Evolutionary conservation across 1,139 yeast genomes (phyloP).

Genomic region (Geotrichum candidum): DNA sequence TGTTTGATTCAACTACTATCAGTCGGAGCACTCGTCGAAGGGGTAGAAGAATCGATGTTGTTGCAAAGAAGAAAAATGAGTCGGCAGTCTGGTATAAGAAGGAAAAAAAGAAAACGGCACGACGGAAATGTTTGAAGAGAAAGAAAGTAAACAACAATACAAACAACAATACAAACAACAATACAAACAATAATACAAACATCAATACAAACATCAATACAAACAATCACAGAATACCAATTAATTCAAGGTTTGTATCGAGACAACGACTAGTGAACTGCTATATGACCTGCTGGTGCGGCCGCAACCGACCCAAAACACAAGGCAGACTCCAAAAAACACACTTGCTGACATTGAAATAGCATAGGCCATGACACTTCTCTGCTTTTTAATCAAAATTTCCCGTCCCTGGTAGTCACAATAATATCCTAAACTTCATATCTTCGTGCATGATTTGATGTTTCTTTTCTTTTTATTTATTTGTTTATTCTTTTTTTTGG

Average conservation of each 20-base stretch:
- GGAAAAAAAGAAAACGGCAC: neutral
- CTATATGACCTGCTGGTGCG: neutral
- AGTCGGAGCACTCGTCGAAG: neutral
- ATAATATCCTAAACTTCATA: neutral
- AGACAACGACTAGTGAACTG: neutral
- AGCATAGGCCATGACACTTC: neutral
- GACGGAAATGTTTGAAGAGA: neutral
- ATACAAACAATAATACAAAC: neutral
- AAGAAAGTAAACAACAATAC: neutral
- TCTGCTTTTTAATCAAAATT: neutral
- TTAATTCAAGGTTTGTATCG: neutral
- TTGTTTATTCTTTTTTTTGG: neutral
- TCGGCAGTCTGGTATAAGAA: neutral
- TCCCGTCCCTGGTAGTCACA: neutral
- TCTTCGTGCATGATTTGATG: neutral
- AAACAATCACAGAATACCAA: neutral
- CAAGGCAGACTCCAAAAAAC: neutral
- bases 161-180: neutral
- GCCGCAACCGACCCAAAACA: neutral
- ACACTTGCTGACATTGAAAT: neutral
- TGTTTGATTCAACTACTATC: neutral
- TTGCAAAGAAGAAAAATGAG: neutral
- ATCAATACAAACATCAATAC: neutral
- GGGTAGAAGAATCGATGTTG: neutral
- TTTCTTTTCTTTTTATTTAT: neutral